Conservation (phyloP, 2,329 filamentous ascomycete genomes). For the Ambrosiella beaveri region DNA sequence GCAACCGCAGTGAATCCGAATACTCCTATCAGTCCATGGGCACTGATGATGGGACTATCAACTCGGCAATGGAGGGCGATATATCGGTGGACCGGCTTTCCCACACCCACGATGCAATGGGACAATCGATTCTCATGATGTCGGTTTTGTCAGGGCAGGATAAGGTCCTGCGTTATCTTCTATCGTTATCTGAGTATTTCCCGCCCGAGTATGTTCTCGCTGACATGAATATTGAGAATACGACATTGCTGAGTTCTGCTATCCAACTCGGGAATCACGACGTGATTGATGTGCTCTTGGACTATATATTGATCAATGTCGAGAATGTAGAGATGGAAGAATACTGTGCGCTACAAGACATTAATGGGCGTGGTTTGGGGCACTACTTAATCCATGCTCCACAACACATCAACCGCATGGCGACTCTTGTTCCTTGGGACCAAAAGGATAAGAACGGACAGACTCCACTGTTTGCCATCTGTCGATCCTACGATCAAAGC, state of each 20-base stretch:
- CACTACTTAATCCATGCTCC: slow-evolving; percentile 94
- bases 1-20: slow-evolving; percentile 71
- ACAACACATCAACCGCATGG: slow-evolving; percentile 58
- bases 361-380: slow-evolving; percentile 73
- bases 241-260: slow-evolving; percentile 74
- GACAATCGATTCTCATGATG: slow-evolving; percentile 83
- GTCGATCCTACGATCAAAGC: slow-evolving; percentile 83
- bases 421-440: slow-evolving; percentile 66
- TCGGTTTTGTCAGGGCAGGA: slow-evolving; percentile 56
- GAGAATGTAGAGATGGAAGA: slow-evolving; percentile 38
- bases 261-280: slow-evolving; percentile 67
- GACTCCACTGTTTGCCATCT: slow-evolving; percentile 90
- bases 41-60: slow-evolving; percentile 57
- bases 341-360: slow-evolving; percentile 65
- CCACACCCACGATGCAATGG: slow-evolving; percentile 50
- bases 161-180: slow-evolving; percentile 59
- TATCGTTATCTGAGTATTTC: slow-evolving; percentile 63
- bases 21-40: slow-evolving; percentile 68
- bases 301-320: slow-evolving; percentile 45
- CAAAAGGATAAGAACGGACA: slow-evolving; percentile 92
- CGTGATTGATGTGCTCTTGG: slow-evolving; percentile 57
- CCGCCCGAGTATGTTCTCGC: slow-evolving; percentile 52
- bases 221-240: slow-evolving; percentile 79
- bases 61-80: slow-evolving; percentile 65
- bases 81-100: slow-evolving; percentile 64